A percentile compares a stretch with the other conserved stretches of the same genome.
phyloP scores from a whole-genome alignment of 331 rosid species.

The Erythrophleum ivorense region DNA sequence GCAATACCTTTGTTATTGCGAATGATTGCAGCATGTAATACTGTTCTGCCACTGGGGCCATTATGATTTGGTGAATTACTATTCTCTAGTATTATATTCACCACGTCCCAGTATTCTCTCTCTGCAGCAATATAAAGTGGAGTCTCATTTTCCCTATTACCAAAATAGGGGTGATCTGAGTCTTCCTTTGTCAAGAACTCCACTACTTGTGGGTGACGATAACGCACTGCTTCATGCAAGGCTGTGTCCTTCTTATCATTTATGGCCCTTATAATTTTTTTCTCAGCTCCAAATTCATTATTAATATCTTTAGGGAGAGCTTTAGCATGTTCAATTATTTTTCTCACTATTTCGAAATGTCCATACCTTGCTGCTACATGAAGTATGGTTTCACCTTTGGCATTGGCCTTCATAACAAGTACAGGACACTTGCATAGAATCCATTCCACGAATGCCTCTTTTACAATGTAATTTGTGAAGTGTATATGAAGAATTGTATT shows the following conservation, averaged over 20 bases:
- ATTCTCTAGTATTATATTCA: neutral
- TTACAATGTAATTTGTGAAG: neutral
- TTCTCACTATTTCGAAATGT: too few relatives aligned
- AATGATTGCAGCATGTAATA: neutral
- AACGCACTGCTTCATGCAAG: neutral
- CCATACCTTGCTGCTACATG: too few relatives aligned
- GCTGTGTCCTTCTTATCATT: neutral
- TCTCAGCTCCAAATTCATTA: too few relatives aligned
- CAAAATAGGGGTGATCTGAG: neutral
- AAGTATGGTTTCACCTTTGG: too few relatives aligned
- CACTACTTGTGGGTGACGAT: neutral
- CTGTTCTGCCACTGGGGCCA: conserved; percentile 15
- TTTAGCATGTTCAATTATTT: too few relatives aligned
- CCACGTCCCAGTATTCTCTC: neutral
- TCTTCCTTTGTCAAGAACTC: neutral
- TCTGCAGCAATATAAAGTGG: neutral
- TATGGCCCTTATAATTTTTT: neutral
- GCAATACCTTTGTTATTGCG: neutral
- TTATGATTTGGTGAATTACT: neutral
- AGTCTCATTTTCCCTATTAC: neutral
- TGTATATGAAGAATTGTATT: neutral
- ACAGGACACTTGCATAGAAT: too few relatives aligned
- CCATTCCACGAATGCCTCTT: too few relatives aligned
- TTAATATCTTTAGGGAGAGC: too few relatives aligned
- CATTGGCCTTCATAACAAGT: too few relatives aligned